These are phyloP conservation scores for Solanum medicagineum DNA, from an alignment of 257 asterid genomes.

Conservation along the genomic window DNA sequence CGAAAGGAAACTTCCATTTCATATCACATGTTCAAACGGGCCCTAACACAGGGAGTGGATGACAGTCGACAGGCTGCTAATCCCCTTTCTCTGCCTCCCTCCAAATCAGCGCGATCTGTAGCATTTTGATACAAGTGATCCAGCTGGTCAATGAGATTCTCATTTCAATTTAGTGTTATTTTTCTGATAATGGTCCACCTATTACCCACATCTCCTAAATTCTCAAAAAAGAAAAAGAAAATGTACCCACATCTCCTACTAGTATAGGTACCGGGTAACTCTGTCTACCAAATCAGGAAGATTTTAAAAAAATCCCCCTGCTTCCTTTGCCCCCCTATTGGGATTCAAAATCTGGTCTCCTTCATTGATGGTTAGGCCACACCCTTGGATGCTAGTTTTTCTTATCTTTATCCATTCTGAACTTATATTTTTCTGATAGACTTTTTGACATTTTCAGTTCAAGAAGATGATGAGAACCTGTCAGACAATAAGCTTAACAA, in stretches of 20 bases:
- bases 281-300: neutral
- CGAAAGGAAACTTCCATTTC: neutral
- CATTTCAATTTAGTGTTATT: neutral
- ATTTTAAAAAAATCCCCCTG: neutral
- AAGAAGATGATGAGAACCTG: slow-evolving; percentile 14
- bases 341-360: neutral
- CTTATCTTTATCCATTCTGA: neutral
- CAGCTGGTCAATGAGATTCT: neutral
- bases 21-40: neutral
- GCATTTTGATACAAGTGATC: neutral
- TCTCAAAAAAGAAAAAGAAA: too few species aligned
- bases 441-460: neutral
- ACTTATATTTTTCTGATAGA: neutral
- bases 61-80: neutral
- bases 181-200: neutral
- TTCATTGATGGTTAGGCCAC: neutral
- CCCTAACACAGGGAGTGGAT: neutral
- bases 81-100: neutral
- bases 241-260: neutral
- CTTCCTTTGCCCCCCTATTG: neutral
- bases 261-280: neutral
- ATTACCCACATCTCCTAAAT: neutral
- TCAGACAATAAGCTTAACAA: slow-evolving; percentile 6
- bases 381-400: neutral
- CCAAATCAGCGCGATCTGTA: neutral